phyloP scores from a whole-genome alignment of 106 monocot genomes.

The Dioscorea dumetorum region DNA sequence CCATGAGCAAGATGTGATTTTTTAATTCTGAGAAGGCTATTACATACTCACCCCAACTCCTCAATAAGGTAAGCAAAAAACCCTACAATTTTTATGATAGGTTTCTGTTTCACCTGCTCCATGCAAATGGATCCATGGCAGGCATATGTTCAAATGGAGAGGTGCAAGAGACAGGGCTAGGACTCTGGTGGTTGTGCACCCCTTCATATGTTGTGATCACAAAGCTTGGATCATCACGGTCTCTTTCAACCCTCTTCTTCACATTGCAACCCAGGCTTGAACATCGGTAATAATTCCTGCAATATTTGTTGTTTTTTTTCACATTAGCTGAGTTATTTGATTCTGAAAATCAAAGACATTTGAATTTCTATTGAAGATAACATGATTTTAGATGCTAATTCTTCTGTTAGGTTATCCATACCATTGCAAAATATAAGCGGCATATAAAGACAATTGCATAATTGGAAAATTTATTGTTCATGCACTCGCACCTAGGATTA shows the following conservation, averaged over 20 bases:
- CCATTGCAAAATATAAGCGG: neutral
- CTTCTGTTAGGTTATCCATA: neutral
- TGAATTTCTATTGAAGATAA: neutral
- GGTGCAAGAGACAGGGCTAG: neutral
- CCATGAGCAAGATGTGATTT: too few species aligned
- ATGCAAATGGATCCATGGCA: neutral
- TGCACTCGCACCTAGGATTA: conserved; percentile 19
- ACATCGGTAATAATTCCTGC: conserved; percentile 38
- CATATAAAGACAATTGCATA: neutral
- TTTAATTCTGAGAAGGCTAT: too few species aligned
- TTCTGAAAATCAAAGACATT: neutral
- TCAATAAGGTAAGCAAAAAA: too few species aligned
- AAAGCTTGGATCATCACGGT: conserved; percentile 23
- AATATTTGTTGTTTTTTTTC: neutral
- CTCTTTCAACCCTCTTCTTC: conserved; percentile 38
- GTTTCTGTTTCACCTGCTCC: too few species aligned
- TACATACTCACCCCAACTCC: too few species aligned
- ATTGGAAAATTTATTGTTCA: neutral
- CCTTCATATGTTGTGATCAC: conserved; percentile 33
- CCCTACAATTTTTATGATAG: too few species aligned
- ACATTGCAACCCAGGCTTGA: conserved; percentile 17
- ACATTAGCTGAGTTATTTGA: neutral
- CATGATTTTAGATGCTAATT: neutral
- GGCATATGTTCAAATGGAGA: neutral
- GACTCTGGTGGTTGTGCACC: conserved; percentile 21